Base-by-base conservation (phyloP, 257 asterid genomes). In the Apocynum venetum region DNA sequence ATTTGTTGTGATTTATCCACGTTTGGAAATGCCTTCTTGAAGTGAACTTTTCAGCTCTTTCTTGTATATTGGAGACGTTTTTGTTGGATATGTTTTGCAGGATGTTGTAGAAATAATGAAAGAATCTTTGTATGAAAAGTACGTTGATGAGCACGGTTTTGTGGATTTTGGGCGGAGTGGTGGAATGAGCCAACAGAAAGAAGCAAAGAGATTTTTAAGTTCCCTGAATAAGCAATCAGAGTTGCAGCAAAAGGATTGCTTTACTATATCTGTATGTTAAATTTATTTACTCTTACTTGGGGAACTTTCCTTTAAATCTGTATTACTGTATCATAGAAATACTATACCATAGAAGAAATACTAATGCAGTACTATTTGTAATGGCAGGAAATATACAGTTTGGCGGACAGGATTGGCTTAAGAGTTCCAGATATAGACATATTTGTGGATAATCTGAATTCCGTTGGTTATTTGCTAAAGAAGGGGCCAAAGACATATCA, bases 151-250 rank as follows among this genome's bases (percentile, higher is more conserved):
- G 80, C 92, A 95, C 76, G 98, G 98, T 60, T 81, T 83, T 78
- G 97, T 95, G 77, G 98, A 92, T 91, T 95, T 92, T 82, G 97
- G 96, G 67, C 89, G 98, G 49, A 95, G 98, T 79, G 97, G 98
- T 81, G 98, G 98, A 76, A 95, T 95, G 98, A 95, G 98, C 82
- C 96, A 93, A 80, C 98, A 95, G 87, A 95, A 95, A 87, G 98
- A 95, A 88, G 97, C 96, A 73, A 95, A 95, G 74, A 90, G 96
- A 49, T 90, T 95, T 83, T 73, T 95, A 84, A 87, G 94, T 84
- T 98, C 97, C 72, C 82, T 95, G 82, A 89, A 93, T 83, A 88
- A 91, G 89, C 96, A 90, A 57, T 91, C 98, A 44, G 98, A 95
- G 55, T 78, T 86, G 79, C 93, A 80, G 86, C 98, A 90, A 81